Percentiles rank a stretch among this genome's conserved stretches.
phyloP scores from a whole-genome alignment of 345 rosid species.

The Pugionium cornutum region DNA sequence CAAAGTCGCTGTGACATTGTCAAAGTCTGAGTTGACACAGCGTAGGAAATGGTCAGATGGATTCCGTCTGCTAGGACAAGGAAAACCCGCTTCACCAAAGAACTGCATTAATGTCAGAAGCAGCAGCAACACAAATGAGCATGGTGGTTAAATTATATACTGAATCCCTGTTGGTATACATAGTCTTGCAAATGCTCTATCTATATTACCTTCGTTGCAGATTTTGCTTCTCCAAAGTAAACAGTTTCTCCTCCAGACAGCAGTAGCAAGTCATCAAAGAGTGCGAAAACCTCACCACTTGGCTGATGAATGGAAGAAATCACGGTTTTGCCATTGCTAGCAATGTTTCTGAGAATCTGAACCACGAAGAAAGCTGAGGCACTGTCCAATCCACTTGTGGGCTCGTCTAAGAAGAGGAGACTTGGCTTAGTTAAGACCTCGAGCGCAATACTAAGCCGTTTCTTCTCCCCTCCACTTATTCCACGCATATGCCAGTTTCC shows the following conservation, averaged over 20 bases:
- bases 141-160: neutral
- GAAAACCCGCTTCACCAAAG: slow-evolving; percentile 71
- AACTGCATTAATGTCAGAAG: slow-evolving; percentile 41
- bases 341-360: slow-evolving; percentile 59
- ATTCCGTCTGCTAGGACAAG: slow-evolving; percentile 65
- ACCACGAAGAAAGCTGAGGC: slow-evolving; percentile 71
- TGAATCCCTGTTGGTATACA: neutral
- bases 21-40: slow-evolving; percentile 67
- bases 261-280: slow-evolving; percentile 65
- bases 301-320: slow-evolving; percentile 80
- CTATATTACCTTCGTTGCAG: slow-evolving; percentile 44
- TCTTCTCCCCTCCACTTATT: slow-evolving; percentile 85
- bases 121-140: slow-evolving; percentile 12
- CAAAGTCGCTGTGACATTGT: slow-evolving; percentile 44
- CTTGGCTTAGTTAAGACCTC: slow-evolving; percentile 71
- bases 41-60: slow-evolving; percentile 76
- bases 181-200: neutral
- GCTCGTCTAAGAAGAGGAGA: slow-evolving; percentile 77
- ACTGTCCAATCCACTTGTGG: slow-evolving; percentile 81
- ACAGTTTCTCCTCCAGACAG: slow-evolving; percentile 71
- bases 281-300: slow-evolving; percentile 72
- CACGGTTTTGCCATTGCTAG: slow-evolving; percentile 60
- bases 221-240: slow-evolving; percentile 63
- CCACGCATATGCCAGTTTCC: slow-evolving; percentile 90
- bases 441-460: slow-evolving; percentile 70